Percentiles rank a stretch among this genome's conserved stretches.
phyloP scores from a whole-genome alignment of 768 basidiomycete genomes.

The Filobasidium floriforme region DNA sequence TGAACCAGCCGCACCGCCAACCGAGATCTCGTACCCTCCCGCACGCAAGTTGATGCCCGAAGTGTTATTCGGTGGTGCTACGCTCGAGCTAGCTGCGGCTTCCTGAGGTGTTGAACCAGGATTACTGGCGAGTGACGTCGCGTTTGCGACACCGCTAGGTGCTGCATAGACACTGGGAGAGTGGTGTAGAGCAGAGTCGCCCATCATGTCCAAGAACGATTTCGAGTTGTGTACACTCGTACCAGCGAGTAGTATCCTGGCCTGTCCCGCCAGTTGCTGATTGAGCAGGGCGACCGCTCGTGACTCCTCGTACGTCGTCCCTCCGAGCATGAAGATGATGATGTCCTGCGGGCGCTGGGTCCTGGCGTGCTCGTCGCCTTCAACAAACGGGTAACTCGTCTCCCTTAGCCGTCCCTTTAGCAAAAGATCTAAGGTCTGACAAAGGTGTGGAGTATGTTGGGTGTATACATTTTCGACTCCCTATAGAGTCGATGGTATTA shows the following conservation, averaged over 20 bases:
- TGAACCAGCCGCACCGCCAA: conserved; percentile 76
- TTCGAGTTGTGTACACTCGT: conserved; percentile 92
- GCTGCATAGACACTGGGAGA: conserved; percentile 44
- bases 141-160: conserved; percentile 52
- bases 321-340: conserved; percentile 93
- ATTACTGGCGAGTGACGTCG: conserved; percentile 59
- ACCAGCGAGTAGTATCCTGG: conserved; percentile 78
- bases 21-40: conserved; percentile 81
- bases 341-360: conserved; percentile 79
- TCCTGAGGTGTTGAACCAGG: conserved; percentile 47
- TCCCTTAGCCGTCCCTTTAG: conserved; percentile 80
- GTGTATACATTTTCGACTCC: conserved; percentile 99
- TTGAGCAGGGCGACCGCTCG: conserved; percentile 76
- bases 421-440: conserved; percentile 81
- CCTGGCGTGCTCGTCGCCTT: conserved; percentile 54
- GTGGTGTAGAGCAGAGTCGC: conserved; percentile 52
- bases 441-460: conserved; percentile 87
- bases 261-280: conserved; percentile 62
- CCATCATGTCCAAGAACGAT: conserved; percentile 85
- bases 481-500: conserved; percentile 46
- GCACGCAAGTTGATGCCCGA: conserved; percentile 85
- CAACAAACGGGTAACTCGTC: conserved; percentile 79
- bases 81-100: conserved; percentile 49
- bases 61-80: conserved; percentile 15
- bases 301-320: conserved; percentile 92